Evolutionary conservation across 2,329 filamentous ascomycete genomes (phyloP).

Genomic region (Rhytidhysteron rufulum): DNA sequence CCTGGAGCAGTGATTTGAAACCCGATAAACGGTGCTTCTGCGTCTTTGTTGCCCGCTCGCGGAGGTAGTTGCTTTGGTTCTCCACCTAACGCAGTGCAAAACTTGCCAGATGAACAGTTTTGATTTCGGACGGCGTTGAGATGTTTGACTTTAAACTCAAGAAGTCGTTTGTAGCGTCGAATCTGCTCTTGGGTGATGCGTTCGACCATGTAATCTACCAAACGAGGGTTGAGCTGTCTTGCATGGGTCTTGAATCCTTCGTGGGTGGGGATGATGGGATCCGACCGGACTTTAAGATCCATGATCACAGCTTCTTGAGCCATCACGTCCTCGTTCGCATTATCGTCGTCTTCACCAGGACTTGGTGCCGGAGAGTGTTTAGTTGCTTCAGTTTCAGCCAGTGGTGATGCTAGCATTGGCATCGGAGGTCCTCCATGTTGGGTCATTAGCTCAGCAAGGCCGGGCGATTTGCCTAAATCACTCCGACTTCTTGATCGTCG

Average conservation of each 20-base stretch:
- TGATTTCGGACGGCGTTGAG: slow-evolving; percentile 53
- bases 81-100: slow-evolving; percentile 68
- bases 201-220: slow-evolving; percentile 68
- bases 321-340: slow-evolving; percentile 30
- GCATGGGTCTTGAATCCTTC: slow-evolving; percentile 76
- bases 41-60: slow-evolving; percentile 55
- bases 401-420: slow-evolving; percentile 50
- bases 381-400: slow-evolving; percentile 33
- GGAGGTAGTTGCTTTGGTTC: slow-evolving; percentile 59
- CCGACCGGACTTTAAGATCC: slow-evolving; percentile 59
- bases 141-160: slow-evolving; percentile 69
- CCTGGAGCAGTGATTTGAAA: slow-evolving; percentile 55
- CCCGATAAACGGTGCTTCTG: slow-evolving; percentile 53
- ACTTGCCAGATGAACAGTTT: slow-evolving; percentile 57
- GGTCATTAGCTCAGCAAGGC: slow-evolving; percentile 53
- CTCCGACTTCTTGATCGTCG: slow-evolving; percentile 55
- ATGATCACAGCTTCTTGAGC: slow-evolving; percentile 57
- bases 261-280: slow-evolving; percentile 67
- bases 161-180: slow-evolving; percentile 71
- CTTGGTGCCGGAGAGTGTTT: slow-evolving; percentile 30
- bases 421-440: slow-evolving; percentile 57
- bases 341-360: slow-evolving; percentile 35
- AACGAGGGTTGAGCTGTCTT: slow-evolving; percentile 66
- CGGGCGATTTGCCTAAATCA: slow-evolving; percentile 49
- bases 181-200: slow-evolving; percentile 80